Evolutionary conservation across 768 basidiomycete species (phyloP).

Genomic region (Lactarius akahatsu): DNA sequence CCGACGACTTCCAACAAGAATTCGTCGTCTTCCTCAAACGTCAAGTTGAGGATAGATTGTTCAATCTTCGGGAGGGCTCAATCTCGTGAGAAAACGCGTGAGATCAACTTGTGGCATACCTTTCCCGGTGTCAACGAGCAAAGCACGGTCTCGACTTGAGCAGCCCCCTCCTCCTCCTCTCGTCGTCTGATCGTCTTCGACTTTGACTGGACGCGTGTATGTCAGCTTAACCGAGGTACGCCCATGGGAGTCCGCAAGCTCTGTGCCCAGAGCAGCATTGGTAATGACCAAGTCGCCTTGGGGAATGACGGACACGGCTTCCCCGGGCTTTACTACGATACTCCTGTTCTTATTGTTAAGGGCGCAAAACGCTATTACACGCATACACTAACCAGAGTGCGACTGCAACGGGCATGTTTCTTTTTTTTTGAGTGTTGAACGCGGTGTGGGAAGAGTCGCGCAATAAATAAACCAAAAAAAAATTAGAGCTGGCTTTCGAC

Average conservation of each 20-base stretch:
- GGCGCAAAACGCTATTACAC: conserved; percentile 9
- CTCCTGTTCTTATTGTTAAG: conserved; percentile 48
- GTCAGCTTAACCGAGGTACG: conserved; percentile 69
- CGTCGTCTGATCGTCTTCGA: conserved; percentile 48
- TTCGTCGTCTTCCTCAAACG: conserved; percentile 63
- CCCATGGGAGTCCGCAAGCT: conserved; percentile 57
- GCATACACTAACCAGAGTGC: conserved; percentile 55
- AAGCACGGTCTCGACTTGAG: conserved; percentile 54
- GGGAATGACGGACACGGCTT: conserved; percentile 56
- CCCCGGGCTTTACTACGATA: conserved; percentile 54
- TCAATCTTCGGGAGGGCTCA: conserved; percentile 55
- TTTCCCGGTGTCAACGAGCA: conserved; percentile 81
- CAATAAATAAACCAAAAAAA: neutral
- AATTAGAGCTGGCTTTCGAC: conserved; percentile 3
- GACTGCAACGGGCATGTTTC: conserved; percentile 57
- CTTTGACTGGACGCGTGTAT: conserved; percentile 45
- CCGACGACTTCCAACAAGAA: conserved; percentile 72
- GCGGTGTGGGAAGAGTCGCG: neutral
- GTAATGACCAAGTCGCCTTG: conserved; percentile 74
- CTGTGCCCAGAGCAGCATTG: conserved; percentile 77
- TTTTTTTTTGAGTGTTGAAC: conserved; percentile 14
- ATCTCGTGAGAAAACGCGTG: conserved; percentile 1
- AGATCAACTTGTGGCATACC: conserved; percentile 43
- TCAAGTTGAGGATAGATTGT: conserved; percentile 67
- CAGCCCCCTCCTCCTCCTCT: conserved; percentile 40